Conservation (phyloP, 2,329 filamentous ascomycete genomes). For the Incumbomyces delicatus region DNA sequence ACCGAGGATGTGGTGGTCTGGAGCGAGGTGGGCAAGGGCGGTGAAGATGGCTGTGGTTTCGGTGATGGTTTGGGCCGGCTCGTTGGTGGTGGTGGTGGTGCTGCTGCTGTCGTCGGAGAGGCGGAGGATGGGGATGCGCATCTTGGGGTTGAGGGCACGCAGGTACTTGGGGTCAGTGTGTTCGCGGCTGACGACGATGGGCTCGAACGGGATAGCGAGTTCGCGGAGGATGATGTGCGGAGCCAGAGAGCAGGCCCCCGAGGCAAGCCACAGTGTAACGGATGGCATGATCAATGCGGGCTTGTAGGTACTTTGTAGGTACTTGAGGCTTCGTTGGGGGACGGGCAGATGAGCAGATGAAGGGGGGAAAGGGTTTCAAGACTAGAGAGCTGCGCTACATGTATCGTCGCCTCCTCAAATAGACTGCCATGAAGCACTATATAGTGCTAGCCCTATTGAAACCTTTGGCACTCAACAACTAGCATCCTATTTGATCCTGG, state of each 20-base stretch:
- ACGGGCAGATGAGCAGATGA: too few species aligned
- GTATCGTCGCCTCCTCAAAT: too few species aligned
- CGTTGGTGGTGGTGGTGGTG: too few species aligned
- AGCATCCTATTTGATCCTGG: too few species aligned
- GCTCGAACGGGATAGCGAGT: constrained; percentile 17
- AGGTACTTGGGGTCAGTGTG: constrained; percentile 16
- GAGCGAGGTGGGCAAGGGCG: constrained; percentile 24
- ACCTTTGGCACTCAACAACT: too few species aligned
- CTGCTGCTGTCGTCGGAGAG: constrained; percentile 16
- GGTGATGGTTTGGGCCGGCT: constrained; percentile 21
- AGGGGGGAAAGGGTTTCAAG: too few species aligned
- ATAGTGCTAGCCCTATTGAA: too few species aligned
- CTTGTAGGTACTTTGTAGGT: too few species aligned
- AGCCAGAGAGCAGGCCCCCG: constrained; percentile 25
- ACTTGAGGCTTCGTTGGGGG: too few species aligned
- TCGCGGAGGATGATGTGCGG: constrained; percentile 27
- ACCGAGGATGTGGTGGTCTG: constrained; percentile 24
- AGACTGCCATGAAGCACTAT: too few species aligned
- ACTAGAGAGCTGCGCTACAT: too few species aligned
- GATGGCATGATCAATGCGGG: constrained; percentile 13
- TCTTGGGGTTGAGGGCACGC: constrained; percentile 26
- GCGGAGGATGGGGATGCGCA: constrained; percentile 24
- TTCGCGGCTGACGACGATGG: constrained; percentile 12
- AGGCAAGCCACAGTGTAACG: constrained; percentile 23
- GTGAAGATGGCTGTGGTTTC: constrained; percentile 27